Base-by-base conservation (phyloP, 1,284 basidiomycete genomes). In the Xerocomus amazonicus region DNA sequence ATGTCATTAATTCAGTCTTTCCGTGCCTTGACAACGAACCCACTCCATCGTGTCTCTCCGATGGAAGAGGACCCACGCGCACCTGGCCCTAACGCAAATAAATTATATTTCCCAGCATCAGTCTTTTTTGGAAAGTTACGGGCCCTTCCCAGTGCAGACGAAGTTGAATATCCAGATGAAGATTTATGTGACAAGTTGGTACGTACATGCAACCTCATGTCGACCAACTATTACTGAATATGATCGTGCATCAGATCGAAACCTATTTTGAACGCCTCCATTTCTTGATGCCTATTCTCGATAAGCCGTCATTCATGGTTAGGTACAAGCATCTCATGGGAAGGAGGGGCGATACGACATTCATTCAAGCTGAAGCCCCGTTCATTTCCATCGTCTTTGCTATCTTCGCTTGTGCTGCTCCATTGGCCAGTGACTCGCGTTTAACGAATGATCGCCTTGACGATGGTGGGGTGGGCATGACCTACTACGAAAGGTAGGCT, bases 1-100 rank as follows among this genome's bases (percentile, higher is more conserved):
- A 87, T 94, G 82, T 90, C 90, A 9, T 78, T 94, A 56, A 90
- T 94, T 48, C 90, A 93, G 64, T 90, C 88, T 5, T 93, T 94
- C 73, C 83, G 81, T 50, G 80, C 84, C 39, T 67, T 87, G 54
- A 88, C 87, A 16, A 77, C 85, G 12, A 81, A 83, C 23, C 85
- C 87, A 6, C 70, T 86, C n/a, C 79, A 84, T 63, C 84, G 85
- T 48, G 77, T 86, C 46, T 90, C 87, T 10, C 87, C 87, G 35
- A 84, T 84, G 82, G 87, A 88, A 57, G 87, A 89, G 58, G 87
- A 90, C 62, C 83, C 87, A 39, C 78, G 77, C 44, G 82, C 81
- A 19, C 84, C 87, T 28, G 82, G 83, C 10, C 83, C 85, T 23
- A 88, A 79, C 59, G 81, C 80, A 41, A 87, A 89, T 66, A 90